Evolutionary conservation across 306 rosid species (phyloP), one percentile per base, ranked within the genome.

Genomic region (Vicia villosa): DNA sequence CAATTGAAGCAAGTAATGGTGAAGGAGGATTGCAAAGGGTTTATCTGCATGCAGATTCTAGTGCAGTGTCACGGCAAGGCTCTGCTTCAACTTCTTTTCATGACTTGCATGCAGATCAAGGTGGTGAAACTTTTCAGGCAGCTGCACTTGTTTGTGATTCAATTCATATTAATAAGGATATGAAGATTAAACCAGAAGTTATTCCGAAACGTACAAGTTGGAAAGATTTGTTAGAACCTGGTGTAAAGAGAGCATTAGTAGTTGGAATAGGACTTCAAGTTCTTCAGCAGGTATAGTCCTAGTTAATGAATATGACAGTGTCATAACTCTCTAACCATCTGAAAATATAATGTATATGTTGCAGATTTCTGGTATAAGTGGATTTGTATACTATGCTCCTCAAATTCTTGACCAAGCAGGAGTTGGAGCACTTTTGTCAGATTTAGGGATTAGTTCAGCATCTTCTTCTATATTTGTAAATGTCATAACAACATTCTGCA

Each of bases 251-350:
- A 43, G 99, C 99, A 10, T 71, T 94, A 64, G 10, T 75, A 69
- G 96, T 94, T 77, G 99, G 99, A 15, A 74, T 90, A n/a, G 97
- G 95, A 73, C 61, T 94, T 65, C 99, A 94, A 82, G 16, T 87
- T 80, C 99, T 94, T 77, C 99, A 94, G 73, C 99, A 91, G 99
- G 97, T 94, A 66, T 12, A 15, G 22, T 56, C 9, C 62, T 22
- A 13, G 38, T 28, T 28, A 3, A 28, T 28, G 32, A 28, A 28
- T 28, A 28, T 28, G 6, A 4, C 32, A 4, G 32, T 28, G 32
- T 28, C 32, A 28, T 28, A 28, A 28, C 30, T 26, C 30, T 28
- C 32, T 28, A 28, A 28, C 32, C 32, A 28, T 28, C 70, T 43
- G 4, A 54, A 60, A 52, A 1, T 19, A 19, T 37, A 56, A 49